Evolutionary conservation across 2,329 filamentous ascomycete genomes (phyloP).

Genomic region (Alternaria longipes): DNA sequence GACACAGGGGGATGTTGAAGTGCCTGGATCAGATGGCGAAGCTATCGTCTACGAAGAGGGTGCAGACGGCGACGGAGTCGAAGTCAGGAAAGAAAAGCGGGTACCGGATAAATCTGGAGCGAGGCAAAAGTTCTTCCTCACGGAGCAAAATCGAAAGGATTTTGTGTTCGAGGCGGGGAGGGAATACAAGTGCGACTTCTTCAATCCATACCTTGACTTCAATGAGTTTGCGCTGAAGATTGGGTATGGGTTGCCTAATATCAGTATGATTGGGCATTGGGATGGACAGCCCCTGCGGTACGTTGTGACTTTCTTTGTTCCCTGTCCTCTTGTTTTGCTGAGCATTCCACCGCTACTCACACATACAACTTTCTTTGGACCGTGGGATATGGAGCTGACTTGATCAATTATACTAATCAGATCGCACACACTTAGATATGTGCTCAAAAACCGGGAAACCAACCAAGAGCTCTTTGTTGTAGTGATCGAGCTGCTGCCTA

Average conservation of each 20-base stretch:
- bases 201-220: slow-evolving; percentile 92
- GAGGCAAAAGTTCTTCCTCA: slow-evolving; percentile 70
- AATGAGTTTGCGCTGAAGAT: slow-evolving; percentile 73
- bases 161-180: slow-evolving; percentile 71
- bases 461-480: slow-evolving; percentile 81
- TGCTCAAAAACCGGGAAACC: slow-evolving; percentile 81
- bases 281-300: slow-evolving; percentile 80
- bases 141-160: slow-evolving; percentile 61
- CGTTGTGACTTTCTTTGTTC: slow-evolving; percentile 2
- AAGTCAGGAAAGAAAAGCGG: slow-evolving; percentile 50
- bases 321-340: background rate
- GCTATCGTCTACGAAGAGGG: slow-evolving; percentile 64
- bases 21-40: slow-evolving; percentile 47
- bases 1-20: slow-evolving; percentile 62
- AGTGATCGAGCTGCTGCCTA: slow-evolving; percentile 78
- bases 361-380: background rate
- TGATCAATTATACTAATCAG: slow-evolving; percentile 56
- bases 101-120: slow-evolving; percentile 54
- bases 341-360: background rate
- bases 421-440: slow-evolving; percentile 89
- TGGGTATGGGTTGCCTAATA: slow-evolving; percentile 68
- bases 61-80: slow-evolving; percentile 56
- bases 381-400: slow-evolving; percentile 21
- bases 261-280: slow-evolving; percentile 81
- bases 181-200: slow-evolving; percentile 76